These are phyloP conservation scores for Yamadazyma philogaea DNA, from an alignment of 805 yeast genomes.

Conservation along the genomic window DNA sequence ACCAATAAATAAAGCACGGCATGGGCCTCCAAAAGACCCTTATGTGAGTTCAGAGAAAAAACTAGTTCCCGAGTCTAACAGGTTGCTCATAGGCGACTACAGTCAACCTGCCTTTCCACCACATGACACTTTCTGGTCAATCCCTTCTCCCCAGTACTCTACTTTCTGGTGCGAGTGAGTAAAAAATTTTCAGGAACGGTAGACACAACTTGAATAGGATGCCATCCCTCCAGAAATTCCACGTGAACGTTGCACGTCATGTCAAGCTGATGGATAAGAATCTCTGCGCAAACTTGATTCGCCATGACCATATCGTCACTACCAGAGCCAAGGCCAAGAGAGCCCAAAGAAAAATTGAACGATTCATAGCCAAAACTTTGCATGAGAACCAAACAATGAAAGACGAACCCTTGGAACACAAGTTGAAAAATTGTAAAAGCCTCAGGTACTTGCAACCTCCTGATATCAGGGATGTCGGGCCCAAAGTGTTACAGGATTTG, in stretches of 20 bases:
- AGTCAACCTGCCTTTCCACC: too few relatives aligned
- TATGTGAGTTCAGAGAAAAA: too few relatives aligned
- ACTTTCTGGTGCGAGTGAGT: background rate
- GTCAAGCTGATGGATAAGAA: slow-evolving; percentile 44
- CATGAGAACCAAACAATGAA: slow-evolving; percentile 22
- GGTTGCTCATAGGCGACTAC: too few relatives aligned
- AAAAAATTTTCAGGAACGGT: slow-evolving; percentile 6
- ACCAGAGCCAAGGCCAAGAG: slow-evolving; percentile 43
- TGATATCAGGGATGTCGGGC: slow-evolving; percentile 36
- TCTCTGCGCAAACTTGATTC: slow-evolving; percentile 41
- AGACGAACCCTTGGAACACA: slow-evolving; percentile 14
- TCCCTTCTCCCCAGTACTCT: too few relatives aligned
- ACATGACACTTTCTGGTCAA: too few relatives aligned
- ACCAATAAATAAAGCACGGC: too few relatives aligned
- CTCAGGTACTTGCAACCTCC: slow-evolving; percentile 48
- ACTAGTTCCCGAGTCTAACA: too few relatives aligned
- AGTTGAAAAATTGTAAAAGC: slow-evolving; percentile 16
- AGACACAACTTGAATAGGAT: slow-evolving; percentile 15
- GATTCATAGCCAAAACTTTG: slow-evolving; percentile 33
- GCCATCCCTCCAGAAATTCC: slow-evolving; percentile 43
- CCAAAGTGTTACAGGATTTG: slow-evolving; percentile 67
- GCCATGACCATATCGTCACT: slow-evolving; percentile 43
- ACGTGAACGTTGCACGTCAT: slow-evolving; percentile 42
- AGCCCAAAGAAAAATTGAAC: slow-evolving; percentile 41
- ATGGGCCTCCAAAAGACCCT: too few relatives aligned